Conservation (phyloP, 2,329 filamentous ascomycete genomes). For the Colletotrichum sp. region DNA sequence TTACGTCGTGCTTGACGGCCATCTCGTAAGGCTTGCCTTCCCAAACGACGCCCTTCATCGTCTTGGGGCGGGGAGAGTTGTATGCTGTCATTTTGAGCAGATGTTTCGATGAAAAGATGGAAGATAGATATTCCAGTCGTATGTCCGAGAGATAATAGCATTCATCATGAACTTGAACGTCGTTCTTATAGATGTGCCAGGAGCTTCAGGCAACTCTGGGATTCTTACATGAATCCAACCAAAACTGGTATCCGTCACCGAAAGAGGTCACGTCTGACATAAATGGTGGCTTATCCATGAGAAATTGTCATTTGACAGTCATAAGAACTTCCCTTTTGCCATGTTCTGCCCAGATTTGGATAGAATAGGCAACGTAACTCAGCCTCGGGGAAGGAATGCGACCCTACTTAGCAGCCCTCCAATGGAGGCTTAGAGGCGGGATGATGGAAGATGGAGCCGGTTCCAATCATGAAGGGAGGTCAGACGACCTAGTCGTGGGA, state of each 20-base stretch:
- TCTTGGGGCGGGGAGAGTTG: neutral
- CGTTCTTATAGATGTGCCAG: neutral
- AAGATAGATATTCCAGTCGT: neutral
- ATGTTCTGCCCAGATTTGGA: neutral
- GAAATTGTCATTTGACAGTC: neutral
- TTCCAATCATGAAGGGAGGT: neutral
- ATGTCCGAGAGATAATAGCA: neutral
- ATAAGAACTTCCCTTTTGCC: neutral
- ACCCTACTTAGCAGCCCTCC: neutral
- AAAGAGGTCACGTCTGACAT: neutral
- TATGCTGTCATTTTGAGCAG: neutral
- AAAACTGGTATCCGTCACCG: neutral
- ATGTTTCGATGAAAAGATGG: neutral
- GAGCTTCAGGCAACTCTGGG: neutral
- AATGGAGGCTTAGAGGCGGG: neutral
- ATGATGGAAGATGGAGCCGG: neutral
- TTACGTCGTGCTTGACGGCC: constrained; percentile 18
- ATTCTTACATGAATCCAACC: neutral
- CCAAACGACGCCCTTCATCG: constrained; percentile 20
- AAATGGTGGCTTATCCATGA: neutral
- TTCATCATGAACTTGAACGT: neutral
- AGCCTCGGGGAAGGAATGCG: neutral
- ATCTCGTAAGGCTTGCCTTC: constrained; percentile 26
- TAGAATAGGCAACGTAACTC: neutral
- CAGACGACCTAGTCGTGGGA: neutral